phyloP scores from a whole-genome alignment of 1,139 yeast species.

The Zygoascus sp. region DNA sequence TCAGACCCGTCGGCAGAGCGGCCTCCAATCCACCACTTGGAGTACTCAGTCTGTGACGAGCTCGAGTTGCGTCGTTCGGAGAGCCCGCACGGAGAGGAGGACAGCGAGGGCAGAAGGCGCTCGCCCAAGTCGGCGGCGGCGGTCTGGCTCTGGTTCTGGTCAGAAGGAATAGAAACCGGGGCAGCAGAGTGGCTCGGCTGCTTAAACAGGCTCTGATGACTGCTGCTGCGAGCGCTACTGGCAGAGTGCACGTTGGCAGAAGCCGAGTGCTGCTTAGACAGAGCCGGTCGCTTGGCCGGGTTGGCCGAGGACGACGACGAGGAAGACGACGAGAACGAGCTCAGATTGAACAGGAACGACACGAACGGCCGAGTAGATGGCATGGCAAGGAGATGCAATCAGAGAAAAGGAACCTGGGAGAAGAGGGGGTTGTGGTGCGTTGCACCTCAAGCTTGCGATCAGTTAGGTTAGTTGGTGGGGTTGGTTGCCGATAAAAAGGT shows the following conservation, averaged over 20 bases:
- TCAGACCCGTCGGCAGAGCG: slow-evolving; percentile 32
- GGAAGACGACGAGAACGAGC: slow-evolving; percentile 3
- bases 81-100: slow-evolving; percentile 10
- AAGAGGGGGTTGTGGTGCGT: not conserved
- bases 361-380: slow-evolving; percentile 31
- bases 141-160: no score
- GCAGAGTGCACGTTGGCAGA: slow-evolving; percentile 1
- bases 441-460: slow-evolving; percentile 1
- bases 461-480: no score
- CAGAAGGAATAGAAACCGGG: not conserved
- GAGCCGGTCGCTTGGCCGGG: slow-evolving; percentile 2
- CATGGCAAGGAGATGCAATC: slow-evolving; percentile 16
- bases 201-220: slow-evolving; percentile 1
- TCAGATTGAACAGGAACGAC: slow-evolving; percentile 26
- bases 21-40: slow-evolving; percentile 36
- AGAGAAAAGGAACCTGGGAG: not conserved
- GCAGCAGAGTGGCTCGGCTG: slow-evolving; percentile 1
- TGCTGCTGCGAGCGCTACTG: slow-evolving; percentile 1
- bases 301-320: slow-evolving; percentile 1
- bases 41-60: slow-evolving; percentile 18
- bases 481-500: not conserved
- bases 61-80: slow-evolving; percentile 21
- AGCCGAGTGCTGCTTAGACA: not conserved
- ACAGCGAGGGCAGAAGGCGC: slow-evolving; percentile 6
- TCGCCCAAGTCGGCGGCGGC: not conserved